Conservation (phyloP, 768 basidiomycete species). For the Russula dissimulans region DNA sequence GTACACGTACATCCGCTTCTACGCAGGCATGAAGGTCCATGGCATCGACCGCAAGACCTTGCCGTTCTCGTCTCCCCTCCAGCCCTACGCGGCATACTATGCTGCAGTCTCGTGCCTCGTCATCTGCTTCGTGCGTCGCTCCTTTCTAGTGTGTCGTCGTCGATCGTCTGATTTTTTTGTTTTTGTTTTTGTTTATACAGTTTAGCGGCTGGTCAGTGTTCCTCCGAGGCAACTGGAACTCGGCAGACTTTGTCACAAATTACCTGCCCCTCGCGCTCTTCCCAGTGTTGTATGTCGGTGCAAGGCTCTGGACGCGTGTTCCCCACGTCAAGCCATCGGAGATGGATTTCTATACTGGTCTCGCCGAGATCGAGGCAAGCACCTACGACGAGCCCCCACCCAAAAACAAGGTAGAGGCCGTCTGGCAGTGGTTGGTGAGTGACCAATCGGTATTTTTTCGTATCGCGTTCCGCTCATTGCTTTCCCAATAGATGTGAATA, state of each 20-base stretch:
- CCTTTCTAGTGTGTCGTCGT: too few species aligned
- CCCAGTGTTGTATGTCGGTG: slow-evolving; percentile 61
- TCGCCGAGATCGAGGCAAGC: slow-evolving; percentile 28
- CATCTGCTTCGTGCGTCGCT: slow-evolving; percentile 49
- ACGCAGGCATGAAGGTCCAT: slow-evolving; percentile 72
- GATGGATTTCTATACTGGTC: slow-evolving; percentile 77
- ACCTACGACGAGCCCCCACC: slow-evolving; percentile 61
- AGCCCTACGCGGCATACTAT: slow-evolving; percentile 68
- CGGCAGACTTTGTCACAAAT: slow-evolving; percentile 70
- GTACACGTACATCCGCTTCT: slow-evolving; percentile 58
- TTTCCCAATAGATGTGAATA: slow-evolving; percentile 5
- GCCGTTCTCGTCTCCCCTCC: slow-evolving; percentile 58
- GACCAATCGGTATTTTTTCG: neutral
- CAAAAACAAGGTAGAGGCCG: slow-evolving; percentile 51
- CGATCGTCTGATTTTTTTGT: too few species aligned
- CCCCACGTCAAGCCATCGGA: slow-evolving; percentile 42
- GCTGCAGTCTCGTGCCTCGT: slow-evolving; percentile 30
- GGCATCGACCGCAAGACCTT: slow-evolving; percentile 62
- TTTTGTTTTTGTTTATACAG: slow-evolving; percentile 21
- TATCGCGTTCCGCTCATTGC: neutral
- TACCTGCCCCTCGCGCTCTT: slow-evolving; percentile 65
- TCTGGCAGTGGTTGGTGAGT: slow-evolving; percentile 78
- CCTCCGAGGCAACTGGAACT: slow-evolving; percentile 43
- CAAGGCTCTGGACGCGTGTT: slow-evolving; percentile 45
- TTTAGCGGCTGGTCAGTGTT: slow-evolving; percentile 46